These are phyloP conservation scores for Scutellaria galericulata DNA, from an alignment of 257 asterid genomes.

Conservation along the genomic window DNA sequence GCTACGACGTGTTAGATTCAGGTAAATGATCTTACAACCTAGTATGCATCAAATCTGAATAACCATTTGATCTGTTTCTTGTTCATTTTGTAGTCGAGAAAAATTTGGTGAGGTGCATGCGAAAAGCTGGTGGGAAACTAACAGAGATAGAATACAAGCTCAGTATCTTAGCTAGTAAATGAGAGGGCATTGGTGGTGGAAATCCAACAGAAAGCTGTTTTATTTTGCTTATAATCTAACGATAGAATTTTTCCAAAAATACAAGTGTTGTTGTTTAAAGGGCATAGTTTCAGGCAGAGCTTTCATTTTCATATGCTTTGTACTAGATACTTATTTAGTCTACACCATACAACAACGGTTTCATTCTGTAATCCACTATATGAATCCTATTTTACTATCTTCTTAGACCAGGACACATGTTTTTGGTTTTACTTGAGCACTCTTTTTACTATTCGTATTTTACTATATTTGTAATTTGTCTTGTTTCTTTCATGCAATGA, in stretches of 20 bases:
- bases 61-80: neutral
- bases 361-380: neutral
- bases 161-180: slow-evolving; percentile 68
- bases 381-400: neutral
- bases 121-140: slow-evolving; percentile 92
- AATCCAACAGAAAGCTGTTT: neutral
- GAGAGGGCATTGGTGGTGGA: slow-evolving; percentile 20
- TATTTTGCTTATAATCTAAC: slow-evolving; percentile 36
- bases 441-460: neutral
- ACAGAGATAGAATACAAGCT: slow-evolving; percentile 90
- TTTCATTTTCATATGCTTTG: slow-evolving; percentile 20
- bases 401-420: neutral
- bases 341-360: slow-evolving; percentile 11
- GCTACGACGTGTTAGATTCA: slow-evolving; percentile 92
- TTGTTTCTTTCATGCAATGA: too few species aligned
- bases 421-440: neutral
- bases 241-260: slow-evolving; percentile 30
- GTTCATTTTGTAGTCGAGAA: slow-evolving; percentile 59
- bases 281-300: slow-evolving; percentile 5
- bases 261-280: slow-evolving; percentile 18
- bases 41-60: neutral
- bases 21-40: slow-evolving; percentile 46
- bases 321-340: slow-evolving; percentile 6
- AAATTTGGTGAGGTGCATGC: slow-evolving; percentile 85
- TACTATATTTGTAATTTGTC: too few species aligned